These are phyloP conservation scores for Colletotrichum sp. DNA, from an alignment of 2,329 filamentous ascomycete species.

Conservation along the genomic window DNA sequence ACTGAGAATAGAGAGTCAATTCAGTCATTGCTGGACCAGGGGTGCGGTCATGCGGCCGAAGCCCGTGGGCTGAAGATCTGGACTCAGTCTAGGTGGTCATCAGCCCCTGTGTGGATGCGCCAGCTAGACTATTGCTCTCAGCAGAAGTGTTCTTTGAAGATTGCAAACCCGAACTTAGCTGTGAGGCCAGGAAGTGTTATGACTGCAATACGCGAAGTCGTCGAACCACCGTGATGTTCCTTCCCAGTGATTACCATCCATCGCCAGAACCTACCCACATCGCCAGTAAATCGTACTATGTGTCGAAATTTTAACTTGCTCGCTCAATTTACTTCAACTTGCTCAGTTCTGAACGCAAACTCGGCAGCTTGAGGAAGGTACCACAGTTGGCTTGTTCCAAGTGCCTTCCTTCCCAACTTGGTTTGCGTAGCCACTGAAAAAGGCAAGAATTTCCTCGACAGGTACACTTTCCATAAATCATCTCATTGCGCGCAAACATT, in stretches of 20 bases:
- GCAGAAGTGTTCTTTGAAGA: neutral
- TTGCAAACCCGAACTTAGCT: neutral
- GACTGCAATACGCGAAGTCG: neutral
- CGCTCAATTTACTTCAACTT: neutral
- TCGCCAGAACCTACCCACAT: neutral
- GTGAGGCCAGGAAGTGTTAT: neutral
- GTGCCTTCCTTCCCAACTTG: neutral
- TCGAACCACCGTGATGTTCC: neutral
- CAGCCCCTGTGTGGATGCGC: neutral
- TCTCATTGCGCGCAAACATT: neutral
- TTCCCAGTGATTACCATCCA: neutral
- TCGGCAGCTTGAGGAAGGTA: neutral
- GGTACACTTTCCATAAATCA: neutral
- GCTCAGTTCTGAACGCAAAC: neutral
- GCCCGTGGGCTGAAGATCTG: neutral
- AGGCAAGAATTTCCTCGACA: neutral
- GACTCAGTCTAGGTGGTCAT: neutral
- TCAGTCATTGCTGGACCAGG: neutral
- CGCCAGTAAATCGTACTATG: neutral
- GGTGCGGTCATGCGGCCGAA: neutral
- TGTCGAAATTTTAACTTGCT: neutral
- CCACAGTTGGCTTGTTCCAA: neutral
- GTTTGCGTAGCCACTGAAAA: neutral
- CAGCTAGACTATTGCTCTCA: neutral
- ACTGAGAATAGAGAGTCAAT: neutral